Conservation (phyloP, 768 basidiomycete species). For the Amanita thiersii region DNA sequence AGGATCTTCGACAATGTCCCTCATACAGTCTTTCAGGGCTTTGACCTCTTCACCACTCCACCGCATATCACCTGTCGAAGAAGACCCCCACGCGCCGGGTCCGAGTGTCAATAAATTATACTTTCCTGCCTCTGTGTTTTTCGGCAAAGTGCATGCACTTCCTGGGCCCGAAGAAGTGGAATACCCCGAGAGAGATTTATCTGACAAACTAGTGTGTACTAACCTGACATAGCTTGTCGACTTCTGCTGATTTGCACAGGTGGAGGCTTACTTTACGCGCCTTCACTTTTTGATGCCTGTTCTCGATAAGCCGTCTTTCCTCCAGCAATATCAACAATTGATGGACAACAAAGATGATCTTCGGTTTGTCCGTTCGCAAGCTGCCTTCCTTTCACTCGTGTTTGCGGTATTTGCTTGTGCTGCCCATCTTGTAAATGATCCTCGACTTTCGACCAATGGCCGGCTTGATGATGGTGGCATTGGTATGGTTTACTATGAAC, state of each 20-base stretch:
- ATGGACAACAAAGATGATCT: slow-evolving; percentile 64
- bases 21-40: slow-evolving; percentile 81
- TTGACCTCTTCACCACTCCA: slow-evolving; percentile 66
- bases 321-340: slow-evolving; percentile 58
- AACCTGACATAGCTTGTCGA: slow-evolving; percentile 3
- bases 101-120: slow-evolving; percentile 81
- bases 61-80: slow-evolving; percentile 78
- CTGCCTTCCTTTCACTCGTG: slow-evolving; percentile 72
- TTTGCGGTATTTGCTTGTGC: slow-evolving; percentile 91
- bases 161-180: slow-evolving; percentile 83
- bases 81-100: slow-evolving; percentile 71
- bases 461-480: slow-evolving; percentile 71
- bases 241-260: slow-evolving; percentile 34
- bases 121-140: slow-evolving; percentile 82
- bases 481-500: slow-evolving; percentile 87
- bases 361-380: slow-evolving; percentile 46
- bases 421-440: slow-evolving; percentile 70
- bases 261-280: slow-evolving; percentile 80
- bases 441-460: slow-evolving; percentile 49
- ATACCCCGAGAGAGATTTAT: slow-evolving; percentile 76
- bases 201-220: slow-evolving; percentile 71
- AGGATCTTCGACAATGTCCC: slow-evolving; percentile 85
- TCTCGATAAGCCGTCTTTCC: slow-evolving; percentile 78
- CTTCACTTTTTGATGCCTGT: slow-evolving; percentile 87
- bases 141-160: slow-evolving; percentile 77